Base-by-base conservation (phyloP, 148 eudicot genomes). In the Chenopodium suecicum region DNA sequence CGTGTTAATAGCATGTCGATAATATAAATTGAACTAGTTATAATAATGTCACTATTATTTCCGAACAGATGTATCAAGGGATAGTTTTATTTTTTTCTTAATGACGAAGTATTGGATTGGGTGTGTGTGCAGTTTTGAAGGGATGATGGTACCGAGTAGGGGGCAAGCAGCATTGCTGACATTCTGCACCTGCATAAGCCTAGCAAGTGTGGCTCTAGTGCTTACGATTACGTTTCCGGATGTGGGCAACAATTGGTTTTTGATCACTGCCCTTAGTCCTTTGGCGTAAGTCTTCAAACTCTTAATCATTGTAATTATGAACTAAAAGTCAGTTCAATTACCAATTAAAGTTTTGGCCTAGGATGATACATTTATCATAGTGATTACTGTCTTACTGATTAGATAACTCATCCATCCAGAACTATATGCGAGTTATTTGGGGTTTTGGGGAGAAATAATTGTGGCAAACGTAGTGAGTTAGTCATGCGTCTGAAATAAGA, bases 111-210 rank as follows among this genome's bases (percentile, higher is more conserved):
- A 7, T 62, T 9, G 47, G 16, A 23, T 9, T 70, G 12, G 11
- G 29, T 27, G 48, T 50, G 32, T 17, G 44, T 79, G 66, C 86
- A 95, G 97, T 63, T 95, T 95, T 75, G 98, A 95, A 84, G 98
- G 98, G 50, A 90, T 80, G 85, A 95, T 95, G 98, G 91, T 88
- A 46, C 98, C 97, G 20, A 95, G 93, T 91, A 87, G 96, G 78
- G 91, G 96, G 23, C 96, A 95, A 89, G 98, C 98, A 67, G 98
- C 97, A 76, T 84, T 93, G 79, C 89, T 95, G 58, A 93, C 97
- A 19, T 93, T 95, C 86, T 95, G 97, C 88, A 95, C 98, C 56
- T 93, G 98, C 82, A 92, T 95, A 73, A 95, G 98, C 84, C 88
- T 95, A 32, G 98, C 90, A 47, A 95, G 98, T 78, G 96, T 95